Evolutionary conservation across 2,329 filamentous ascomycete genomes (phyloP).

Genomic region (Trichoderma hamatum): DNA sequence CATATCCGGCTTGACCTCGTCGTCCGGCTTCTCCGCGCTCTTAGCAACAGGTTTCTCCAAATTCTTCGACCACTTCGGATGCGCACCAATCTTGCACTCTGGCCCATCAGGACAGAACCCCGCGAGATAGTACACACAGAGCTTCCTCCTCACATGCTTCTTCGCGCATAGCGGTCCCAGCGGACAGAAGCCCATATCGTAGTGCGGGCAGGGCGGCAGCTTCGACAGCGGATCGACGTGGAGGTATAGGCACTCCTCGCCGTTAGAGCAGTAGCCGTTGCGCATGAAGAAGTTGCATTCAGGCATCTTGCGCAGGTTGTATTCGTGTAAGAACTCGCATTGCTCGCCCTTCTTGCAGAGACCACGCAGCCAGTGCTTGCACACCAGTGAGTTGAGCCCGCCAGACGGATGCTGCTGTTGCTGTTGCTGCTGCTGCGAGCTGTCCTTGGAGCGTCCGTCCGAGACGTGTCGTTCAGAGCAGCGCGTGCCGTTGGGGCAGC

Average conservation of each 20-base stretch:
- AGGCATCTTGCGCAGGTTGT: conserved; percentile 96
- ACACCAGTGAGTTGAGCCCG: conserved; percentile 81
- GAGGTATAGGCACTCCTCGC: conserved; percentile 92
- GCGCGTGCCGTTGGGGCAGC: conserved; percentile 81
- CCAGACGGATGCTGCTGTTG: conserved; percentile 41
- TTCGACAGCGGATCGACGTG: conserved; percentile 84
- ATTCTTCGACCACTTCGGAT: conserved; percentile 79
- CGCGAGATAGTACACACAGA: conserved; percentile 85
- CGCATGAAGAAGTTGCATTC: conserved; percentile 96
- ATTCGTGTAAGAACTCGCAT: conserved; percentile 98
- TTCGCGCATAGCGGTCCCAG: conserved; percentile 85
- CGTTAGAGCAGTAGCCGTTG: conserved; percentile 93
- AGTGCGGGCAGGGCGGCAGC: conserved; percentile 82
- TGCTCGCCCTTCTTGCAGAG: conserved; percentile 96
- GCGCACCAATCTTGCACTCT: conserved; percentile 76
- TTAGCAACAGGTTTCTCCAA: conserved; percentile 75
- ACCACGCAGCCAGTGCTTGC: conserved; percentile 97
- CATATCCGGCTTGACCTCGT: conserved; percentile 40
- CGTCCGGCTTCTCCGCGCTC: conserved; percentile 65
- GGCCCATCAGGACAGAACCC: conserved; percentile 89
- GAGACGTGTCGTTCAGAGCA: conserved; percentile 82
- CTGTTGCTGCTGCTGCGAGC: conserved; percentile 31
- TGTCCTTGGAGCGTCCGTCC: conserved; percentile 56
- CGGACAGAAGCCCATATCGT: conserved; percentile 92
- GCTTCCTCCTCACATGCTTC: conserved; percentile 78